Evolutionary conservation across 345 rosid species (phyloP), one percentile per base, ranked within the genome.

Genomic region (Sisymbrium altissimum): DNA sequence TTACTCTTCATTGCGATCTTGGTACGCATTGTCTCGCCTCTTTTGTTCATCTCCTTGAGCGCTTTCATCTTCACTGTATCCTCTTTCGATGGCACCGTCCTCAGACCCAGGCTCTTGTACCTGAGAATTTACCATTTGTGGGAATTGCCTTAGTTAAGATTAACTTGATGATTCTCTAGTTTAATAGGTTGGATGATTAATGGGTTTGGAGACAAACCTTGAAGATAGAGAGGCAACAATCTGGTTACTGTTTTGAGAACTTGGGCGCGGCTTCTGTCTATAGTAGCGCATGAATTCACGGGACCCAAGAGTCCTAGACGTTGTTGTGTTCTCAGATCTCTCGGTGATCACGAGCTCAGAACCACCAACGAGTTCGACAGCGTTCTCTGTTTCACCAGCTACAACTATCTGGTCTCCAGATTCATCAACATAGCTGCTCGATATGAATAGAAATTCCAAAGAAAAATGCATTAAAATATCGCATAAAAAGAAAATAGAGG

Each of bases 261-360:
- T 78, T 61, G 97, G 97, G 15, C 85, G 97, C 3, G 98, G 98
- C 80, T 89, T 90, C 81, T 95, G 99, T 61, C 87, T 90, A 64
- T 95, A 95, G 64, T 87, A 95, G 33, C 94, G 94, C 83, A 92
- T 64, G 79, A 78, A 90, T 74, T 90, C 98, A 38, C 97, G 90
- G 40, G 96, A 95, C 21, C 99, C 99, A 8, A 92, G 84, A 21
- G 97, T 83, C 80, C 74, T 95, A 44, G 86, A 74, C 27, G 79
- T 74, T 62, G 77, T 71, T 74, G 84, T 70, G 48, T 65, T 68
- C 39, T 77, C 86, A 0, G 86, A 59, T 79, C 87, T 92, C 33
- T 77, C 87, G 5, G 81, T 89, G 76, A 95, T 87, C 79, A 90
- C 77, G 1, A 95, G 92, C 87, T 95, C 99, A 53, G 97, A 87